Conservation (phyloP, 164 flowering plant species). For the Kingdonia uniflora region DNA sequence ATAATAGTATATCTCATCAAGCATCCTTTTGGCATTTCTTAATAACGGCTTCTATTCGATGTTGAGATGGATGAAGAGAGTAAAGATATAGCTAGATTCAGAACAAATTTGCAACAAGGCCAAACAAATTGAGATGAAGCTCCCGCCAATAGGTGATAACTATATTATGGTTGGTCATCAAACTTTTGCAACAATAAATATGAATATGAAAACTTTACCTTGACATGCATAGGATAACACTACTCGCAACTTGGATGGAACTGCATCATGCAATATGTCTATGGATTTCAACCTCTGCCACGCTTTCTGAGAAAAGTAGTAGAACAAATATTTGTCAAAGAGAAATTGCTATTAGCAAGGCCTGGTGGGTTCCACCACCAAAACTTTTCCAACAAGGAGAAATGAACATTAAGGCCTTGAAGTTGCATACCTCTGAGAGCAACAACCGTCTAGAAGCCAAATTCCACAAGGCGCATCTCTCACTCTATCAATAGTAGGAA, state of each 20-base stretch:
- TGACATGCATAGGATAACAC: slow-evolving; percentile 78
- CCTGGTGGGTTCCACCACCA: too few species aligned
- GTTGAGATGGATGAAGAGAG: too few species aligned
- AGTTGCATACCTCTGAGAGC: slow-evolving; percentile 69
- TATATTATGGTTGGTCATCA: too few species aligned
- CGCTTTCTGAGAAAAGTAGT: slow-evolving; percentile 43
- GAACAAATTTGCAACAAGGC: too few species aligned
- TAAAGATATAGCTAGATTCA: too few species aligned
- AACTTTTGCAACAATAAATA: slow-evolving; percentile 1
- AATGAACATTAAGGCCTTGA: neutral
- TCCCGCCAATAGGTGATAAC: too few species aligned
- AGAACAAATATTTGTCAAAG: neutral
- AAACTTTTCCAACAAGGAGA: too few species aligned
- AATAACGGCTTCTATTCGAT: too few species aligned
- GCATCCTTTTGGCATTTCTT: too few species aligned
- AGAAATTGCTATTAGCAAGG: too few species aligned
- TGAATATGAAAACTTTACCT: slow-evolving; percentile 29
- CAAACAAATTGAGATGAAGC: too few species aligned
- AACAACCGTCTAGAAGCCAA: slow-evolving; percentile 44
- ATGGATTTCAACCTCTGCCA: slow-evolving; percentile 61
- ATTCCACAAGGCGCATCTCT: slow-evolving; percentile 51
- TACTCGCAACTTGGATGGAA: slow-evolving; percentile 64
- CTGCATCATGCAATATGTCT: slow-evolving; percentile 61
- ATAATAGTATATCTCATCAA: too few species aligned
- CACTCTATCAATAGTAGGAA: slow-evolving; percentile 77